Evolutionary conservation across 306 rosid genomes (phyloP).

Genomic region (Pyrus communis): DNA sequence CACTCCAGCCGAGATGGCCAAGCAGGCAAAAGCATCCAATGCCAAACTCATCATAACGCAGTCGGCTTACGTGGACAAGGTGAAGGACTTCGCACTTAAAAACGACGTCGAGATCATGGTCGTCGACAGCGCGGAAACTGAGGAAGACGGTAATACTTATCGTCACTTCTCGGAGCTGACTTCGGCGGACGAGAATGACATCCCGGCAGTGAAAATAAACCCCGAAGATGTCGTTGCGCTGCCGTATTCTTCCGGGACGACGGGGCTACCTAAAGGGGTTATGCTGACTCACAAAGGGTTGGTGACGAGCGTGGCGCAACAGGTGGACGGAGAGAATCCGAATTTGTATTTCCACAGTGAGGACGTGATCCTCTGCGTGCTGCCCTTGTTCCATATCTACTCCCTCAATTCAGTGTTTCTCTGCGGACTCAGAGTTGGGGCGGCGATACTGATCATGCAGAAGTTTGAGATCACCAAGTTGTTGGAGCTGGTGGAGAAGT

Average conservation of each 20-base stretch:
- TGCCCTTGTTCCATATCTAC: conserved; percentile 77
- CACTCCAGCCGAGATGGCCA: conserved; percentile 50
- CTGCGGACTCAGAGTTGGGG: conserved; percentile 62
- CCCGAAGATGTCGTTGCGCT: conserved; percentile 71
- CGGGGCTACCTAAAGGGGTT: conserved; percentile 71
- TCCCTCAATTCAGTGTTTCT: conserved; percentile 61
- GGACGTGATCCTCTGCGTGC: conserved; percentile 68
- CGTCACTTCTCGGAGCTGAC: conserved; percentile 27
- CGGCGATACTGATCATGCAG: conserved; percentile 50
- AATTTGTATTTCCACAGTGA: conserved; percentile 37
- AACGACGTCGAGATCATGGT: conserved; percentile 24
- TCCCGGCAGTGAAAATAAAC: conserved; percentile 42
- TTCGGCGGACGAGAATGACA: conserved; percentile 33
- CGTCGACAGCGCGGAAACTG: conserved; percentile 11
- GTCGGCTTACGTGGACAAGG: conserved; percentile 34
- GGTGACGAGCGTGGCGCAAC: conserved; percentile 64
- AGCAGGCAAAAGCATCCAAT: conserved; percentile 41
- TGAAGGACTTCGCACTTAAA: conserved; percentile 22
- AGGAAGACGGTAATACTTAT: background rate
- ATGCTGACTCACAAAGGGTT: conserved; percentile 61
- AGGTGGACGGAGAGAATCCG: conserved; percentile 74
- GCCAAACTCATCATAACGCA: conserved; percentile 47
- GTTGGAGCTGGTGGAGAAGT: conserved; percentile 33
- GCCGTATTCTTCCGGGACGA: conserved; percentile 75
- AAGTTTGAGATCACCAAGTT: conserved; percentile 47